Evolutionary conservation across 768 basidiomycete species (phyloP).

Genomic region (Lactarius hatsudake): DNA sequence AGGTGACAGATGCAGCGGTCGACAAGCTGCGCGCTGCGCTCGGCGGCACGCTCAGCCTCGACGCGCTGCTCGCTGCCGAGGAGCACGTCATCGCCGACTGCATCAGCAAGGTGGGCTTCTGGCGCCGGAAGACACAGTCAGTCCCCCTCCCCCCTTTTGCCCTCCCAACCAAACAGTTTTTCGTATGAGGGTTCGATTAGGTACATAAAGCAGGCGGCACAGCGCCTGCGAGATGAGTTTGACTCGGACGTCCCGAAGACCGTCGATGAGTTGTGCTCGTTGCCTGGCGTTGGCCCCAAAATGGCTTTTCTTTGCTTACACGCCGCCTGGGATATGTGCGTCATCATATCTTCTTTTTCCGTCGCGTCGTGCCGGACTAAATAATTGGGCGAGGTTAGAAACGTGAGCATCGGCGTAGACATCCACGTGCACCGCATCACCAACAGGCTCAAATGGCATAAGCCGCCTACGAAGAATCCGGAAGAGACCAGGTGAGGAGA

Average conservation of each 20-base stretch:
- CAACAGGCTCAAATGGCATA: slow-evolving; percentile 91
- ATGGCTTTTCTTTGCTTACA: slow-evolving; percentile 90
- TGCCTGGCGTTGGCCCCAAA: slow-evolving; percentile 93
- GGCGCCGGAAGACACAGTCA: slow-evolving; percentile 82
- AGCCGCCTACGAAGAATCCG: slow-evolving; percentile 74
- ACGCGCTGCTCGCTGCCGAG: slow-evolving; percentile 63
- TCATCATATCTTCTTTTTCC: slow-evolving; percentile 1
- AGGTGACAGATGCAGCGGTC: slow-evolving; percentile 80
- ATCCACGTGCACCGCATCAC: slow-evolving; percentile 96
- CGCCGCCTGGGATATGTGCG: slow-evolving; percentile 79
- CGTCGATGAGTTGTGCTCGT: slow-evolving; percentile 79
- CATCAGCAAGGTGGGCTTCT: slow-evolving; percentile 90
- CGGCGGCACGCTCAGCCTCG: slow-evolving; percentile 75
- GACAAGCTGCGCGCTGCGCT: slow-evolving; percentile 66
- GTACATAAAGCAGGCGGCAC: slow-evolving; percentile 73
- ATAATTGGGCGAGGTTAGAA: slow-evolving; percentile 42
- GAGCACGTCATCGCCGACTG: slow-evolving; percentile 63
- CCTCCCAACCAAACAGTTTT: background rate
- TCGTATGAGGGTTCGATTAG: slow-evolving; percentile 36
- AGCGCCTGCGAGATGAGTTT: slow-evolving; percentile 65
- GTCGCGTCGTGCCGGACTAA: background rate
- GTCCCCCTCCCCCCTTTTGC: slow-evolving; percentile 29
- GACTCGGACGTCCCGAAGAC: slow-evolving; percentile 86
- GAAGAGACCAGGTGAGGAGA: slow-evolving; percentile 75
- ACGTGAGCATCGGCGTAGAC: slow-evolving; percentile 91